These are phyloP conservation scores for Flaveria floridana DNA, from an alignment of 140 eudicot genomes.

Conservation along the genomic window DNA sequence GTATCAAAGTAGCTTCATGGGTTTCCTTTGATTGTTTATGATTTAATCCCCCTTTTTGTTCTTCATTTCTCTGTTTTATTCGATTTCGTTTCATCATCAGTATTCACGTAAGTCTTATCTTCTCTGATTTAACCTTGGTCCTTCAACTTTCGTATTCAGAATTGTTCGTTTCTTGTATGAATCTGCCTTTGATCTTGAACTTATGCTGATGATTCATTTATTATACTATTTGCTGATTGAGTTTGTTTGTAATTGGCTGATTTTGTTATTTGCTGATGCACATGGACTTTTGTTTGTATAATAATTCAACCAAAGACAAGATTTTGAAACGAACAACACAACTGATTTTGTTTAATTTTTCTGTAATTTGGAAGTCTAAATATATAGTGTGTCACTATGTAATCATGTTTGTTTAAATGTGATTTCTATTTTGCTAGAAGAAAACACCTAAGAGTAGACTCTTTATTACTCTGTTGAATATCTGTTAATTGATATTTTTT, in stretches of 20 bases:
- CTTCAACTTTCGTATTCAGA: no score
- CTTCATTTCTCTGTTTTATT: constrained; percentile 26
- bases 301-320: constrained; percentile 6
- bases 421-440: no score
- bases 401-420: neutral
- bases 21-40: constrained; percentile 24
- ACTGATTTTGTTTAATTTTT: neutral
- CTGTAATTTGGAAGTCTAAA: neutral
- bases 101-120: constrained; percentile 29
- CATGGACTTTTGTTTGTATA: constrained; percentile 10
- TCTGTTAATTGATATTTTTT: no score
- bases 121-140: neutral
- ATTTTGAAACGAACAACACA: neutral
- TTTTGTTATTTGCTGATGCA: neutral
- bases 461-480: no score
- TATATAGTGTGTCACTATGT: neutral
- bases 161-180: neutral
- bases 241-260: neutral
- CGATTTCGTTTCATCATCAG: constrained; percentile 26
- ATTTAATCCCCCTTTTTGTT: constrained; percentile 6
- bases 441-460: no score
- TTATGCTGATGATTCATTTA: neutral
- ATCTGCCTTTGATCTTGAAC: neutral
- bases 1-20: constrained; percentile 35
- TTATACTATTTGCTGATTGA: neutral